Evolutionary conservation across 2,329 filamentous ascomycete genomes (phyloP), one percentile per base, ranked within the genome.

Genomic region (Penicillium sp.): DNA sequence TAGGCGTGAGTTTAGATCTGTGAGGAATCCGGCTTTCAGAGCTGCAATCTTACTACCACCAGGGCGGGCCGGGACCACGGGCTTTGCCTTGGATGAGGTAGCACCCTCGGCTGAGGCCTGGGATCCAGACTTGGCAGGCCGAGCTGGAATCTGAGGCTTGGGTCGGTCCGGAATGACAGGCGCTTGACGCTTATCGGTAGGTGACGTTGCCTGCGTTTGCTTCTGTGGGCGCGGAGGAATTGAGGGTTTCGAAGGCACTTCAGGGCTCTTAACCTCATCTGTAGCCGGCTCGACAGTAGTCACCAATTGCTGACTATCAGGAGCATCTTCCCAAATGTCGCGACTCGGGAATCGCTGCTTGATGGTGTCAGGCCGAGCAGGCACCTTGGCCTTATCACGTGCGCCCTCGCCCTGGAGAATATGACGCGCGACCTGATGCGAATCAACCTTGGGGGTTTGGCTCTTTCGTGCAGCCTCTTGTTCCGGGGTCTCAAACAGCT

Each of bases 301-400:
- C 69, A 92, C 87, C 19, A 96, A 83, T 63, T 89, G 84, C 58
- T 90, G 84, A 69, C 91, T 94, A 68, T 96, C 92, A 1, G 94
- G 94, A 0, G 86, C 88, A 73, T 98, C 94, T 78, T 98, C 94
- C 94, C 94, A 97, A 43, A 97, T 87, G 76, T 98, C 94, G 55
- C 87, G 87, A 73, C 93, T 96, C 0, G 94, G 94, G 74, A 98
- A 98, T 13, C 92, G 87, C 53, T 88, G 87, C 58, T 86, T 81
- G 24, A 69, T 44, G 66, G 84, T 72, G 16, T 79, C 80, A 5
- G 88, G 85, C 22, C 88, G 77, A 18, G 69, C 60, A 16, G 75
- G 68, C 41, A 54, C 35, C 41, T 67, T 67, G 24, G 64, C 62
- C 13, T 61, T 63, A 1, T 72, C 69, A 37, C 58, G 58, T 33